Evolutionary conservation across 169 alveolate genomes (phyloP).

Genomic region (Cryptosporidium andersoni): DNA sequence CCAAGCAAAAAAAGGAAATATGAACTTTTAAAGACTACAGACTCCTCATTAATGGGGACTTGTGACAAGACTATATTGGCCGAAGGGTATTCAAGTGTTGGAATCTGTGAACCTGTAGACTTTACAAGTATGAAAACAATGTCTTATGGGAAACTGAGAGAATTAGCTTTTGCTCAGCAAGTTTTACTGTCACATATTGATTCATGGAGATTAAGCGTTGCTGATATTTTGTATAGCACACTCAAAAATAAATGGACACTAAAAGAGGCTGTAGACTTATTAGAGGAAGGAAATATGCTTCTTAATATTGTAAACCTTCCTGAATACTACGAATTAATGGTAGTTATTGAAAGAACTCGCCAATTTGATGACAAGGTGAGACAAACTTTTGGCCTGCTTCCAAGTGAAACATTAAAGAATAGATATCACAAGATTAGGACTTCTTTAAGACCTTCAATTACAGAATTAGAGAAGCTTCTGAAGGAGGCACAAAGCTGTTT

Average conservation of each 20-base stretch:
- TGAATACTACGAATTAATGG: conserved; percentile 4
- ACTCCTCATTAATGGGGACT: neutral
- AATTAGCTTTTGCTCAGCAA: conserved; percentile 21
- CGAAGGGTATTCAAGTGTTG: too few relatives aligned
- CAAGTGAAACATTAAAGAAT: neutral
- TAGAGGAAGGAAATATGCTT: conserved; percentile 25
- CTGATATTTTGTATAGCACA: conserved; percentile 20
- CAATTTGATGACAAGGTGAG: conserved; percentile 30
- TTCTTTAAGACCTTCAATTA: conserved; percentile 1
- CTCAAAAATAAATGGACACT: conserved; percentile 38
- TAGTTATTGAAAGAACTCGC: conserved; percentile 12
- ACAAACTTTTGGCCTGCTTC: neutral
- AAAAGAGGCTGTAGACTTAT: conserved; percentile 25
- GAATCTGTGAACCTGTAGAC: too few relatives aligned
- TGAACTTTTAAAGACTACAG: neutral
- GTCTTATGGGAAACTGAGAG: conserved; percentile 57
- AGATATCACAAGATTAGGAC: conserved; percentile 1
- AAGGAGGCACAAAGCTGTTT: conserved; percentile 43
- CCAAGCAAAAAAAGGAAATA: neutral
- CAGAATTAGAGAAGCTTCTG: conserved; percentile 24
- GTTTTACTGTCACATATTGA: conserved; percentile 13
- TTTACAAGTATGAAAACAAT: neutral
- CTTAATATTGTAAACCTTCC: conserved; percentile 33
- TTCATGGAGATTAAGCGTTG: conserved; percentile 42
- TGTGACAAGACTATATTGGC: too few relatives aligned